These are phyloP conservation scores for Fusarium nygamai DNA, from an alignment of 2,329 filamentous ascomycete genomes.

Conservation along the genomic window DNA sequence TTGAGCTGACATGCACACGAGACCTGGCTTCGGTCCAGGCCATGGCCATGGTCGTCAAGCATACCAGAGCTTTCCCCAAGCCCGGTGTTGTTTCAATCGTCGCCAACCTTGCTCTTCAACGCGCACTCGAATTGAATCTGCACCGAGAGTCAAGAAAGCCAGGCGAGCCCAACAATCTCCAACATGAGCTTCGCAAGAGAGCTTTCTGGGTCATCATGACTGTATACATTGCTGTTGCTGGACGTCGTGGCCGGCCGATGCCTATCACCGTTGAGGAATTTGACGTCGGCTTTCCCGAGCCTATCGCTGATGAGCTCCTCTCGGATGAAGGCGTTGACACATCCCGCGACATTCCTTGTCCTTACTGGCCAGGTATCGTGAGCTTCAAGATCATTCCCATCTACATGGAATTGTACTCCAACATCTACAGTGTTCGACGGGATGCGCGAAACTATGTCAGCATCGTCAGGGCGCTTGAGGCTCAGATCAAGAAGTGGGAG, in stretches of 20 bases:
- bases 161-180: constrained; percentile 62
- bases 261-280: constrained; percentile 78
- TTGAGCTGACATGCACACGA: constrained; percentile 69
- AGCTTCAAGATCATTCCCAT: constrained; percentile 73
- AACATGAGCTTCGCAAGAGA: constrained; percentile 80
- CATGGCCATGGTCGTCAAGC: constrained; percentile 74
- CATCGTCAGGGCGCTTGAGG: constrained; percentile 72
- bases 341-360: constrained; percentile 66
- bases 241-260: constrained; percentile 82
- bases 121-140: constrained; percentile 79
- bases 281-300: constrained; percentile 79
- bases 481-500: constrained; percentile 70
- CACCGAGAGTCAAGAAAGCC: constrained; percentile 73
- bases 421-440: constrained; percentile 76
- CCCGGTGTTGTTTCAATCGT: constrained; percentile 79
- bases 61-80: constrained; percentile 81
- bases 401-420: constrained; percentile 78
- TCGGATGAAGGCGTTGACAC: constrained; percentile 71
- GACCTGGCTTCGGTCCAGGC: constrained; percentile 77
- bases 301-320: constrained; percentile 76
- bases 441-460: constrained; percentile 71
- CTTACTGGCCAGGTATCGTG: constrained; percentile 72
- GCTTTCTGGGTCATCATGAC: constrained; percentile 79
- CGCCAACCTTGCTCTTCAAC: constrained; percentile 69
- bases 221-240: constrained; percentile 74